phyloP scores from a whole-genome alignment of 2,329 filamentous ascomycete genomes.

The Blastomyces gilchristii region DNA sequence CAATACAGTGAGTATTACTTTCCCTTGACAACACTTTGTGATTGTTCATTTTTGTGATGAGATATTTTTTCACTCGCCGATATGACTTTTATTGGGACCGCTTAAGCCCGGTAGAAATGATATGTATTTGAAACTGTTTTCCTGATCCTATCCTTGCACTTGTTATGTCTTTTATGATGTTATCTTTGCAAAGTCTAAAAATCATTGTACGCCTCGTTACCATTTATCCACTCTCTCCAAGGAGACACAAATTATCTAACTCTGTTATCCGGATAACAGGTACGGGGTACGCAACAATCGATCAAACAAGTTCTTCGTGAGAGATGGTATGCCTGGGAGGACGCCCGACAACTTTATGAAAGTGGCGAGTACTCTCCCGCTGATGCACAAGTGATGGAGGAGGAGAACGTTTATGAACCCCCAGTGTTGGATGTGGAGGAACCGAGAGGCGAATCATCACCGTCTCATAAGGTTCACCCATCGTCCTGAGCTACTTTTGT shows the following conservation, averaged over 20 bases:
- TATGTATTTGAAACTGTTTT: conserved; percentile 17
- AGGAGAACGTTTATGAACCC: conserved; percentile 8
- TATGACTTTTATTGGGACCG: conserved; percentile 21
- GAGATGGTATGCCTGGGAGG: conserved; percentile 70
- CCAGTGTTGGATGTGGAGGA: not conserved
- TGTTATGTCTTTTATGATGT: conserved; percentile 7
- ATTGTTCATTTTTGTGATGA: conserved; percentile 17
- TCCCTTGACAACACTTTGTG: not conserved
- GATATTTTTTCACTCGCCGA: conserved; percentile 24
- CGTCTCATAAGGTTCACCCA: not conserved
- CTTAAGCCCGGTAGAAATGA: conserved; percentile 21
- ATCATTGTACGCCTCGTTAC: not conserved
- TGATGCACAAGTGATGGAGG: conserved; percentile 17
- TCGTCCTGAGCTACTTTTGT: not conserved
- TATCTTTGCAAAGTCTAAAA: not conserved
- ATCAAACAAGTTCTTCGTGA: conserved; percentile 83
- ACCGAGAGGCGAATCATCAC: not conserved
- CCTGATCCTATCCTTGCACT: conserved; percentile 12
- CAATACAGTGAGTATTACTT: conserved; percentile 47
- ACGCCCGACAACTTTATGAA: conserved; percentile 30
- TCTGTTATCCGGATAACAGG: conserved; percentile 39
- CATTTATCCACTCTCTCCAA: not conserved
- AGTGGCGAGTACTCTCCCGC: conserved; percentile 28
- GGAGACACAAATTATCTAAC: conserved; percentile 6
- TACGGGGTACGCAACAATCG: conserved; percentile 63